phyloP scores from a whole-genome alignment of 768 basidiomycete genomes.

The Lactifluus rugatus region DNA sequence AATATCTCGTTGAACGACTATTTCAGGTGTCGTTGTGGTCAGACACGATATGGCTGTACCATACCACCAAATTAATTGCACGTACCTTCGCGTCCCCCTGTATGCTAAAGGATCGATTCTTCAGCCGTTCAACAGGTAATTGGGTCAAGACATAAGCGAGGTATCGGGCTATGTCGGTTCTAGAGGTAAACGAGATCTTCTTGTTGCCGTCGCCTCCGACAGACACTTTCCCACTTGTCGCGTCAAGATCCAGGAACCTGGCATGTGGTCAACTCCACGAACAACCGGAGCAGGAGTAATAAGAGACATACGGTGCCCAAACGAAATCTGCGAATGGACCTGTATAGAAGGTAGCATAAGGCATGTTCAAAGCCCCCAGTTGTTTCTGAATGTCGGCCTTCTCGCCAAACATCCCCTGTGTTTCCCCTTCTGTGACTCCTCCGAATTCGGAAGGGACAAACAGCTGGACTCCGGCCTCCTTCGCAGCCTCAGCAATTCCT shows the following conservation, averaged over 20 bases:
- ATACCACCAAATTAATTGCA: not conserved
- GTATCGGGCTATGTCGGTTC: slow-evolving; percentile 16
- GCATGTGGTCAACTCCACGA: not conserved
- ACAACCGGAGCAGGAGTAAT: not conserved
- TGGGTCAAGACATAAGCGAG: slow-evolving; percentile 16
- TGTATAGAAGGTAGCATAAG: slow-evolving; percentile 19
- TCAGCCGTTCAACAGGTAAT: slow-evolving; percentile 11
- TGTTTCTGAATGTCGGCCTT: not conserved
- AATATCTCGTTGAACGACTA: slow-evolving; percentile 21
- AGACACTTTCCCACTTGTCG: slow-evolving; percentile 12
- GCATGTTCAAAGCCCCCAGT: slow-evolving; percentile 11
- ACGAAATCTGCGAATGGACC: slow-evolving; percentile 13
- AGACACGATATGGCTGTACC: not conserved
- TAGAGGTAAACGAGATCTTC: slow-evolving; percentile 16
- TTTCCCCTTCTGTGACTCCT: slow-evolving; percentile 7
- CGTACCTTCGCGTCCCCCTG: slow-evolving; percentile 13
- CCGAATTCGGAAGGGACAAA: slow-evolving; percentile 16
- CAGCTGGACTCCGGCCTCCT: slow-evolving; percentile 8
- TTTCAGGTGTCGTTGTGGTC: not conserved
- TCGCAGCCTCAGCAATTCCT: slow-evolving; percentile 8
- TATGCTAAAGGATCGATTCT: slow-evolving; percentile 5
- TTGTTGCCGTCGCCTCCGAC: slow-evolving; percentile 18
- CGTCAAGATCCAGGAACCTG: slow-evolving; percentile 7
- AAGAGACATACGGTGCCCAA: not conserved
- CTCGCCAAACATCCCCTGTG: not conserved